Percentiles rank a stretch among this genome's conserved stretches.
Conservation (phyloP, 441 rosid genomes). For the Geranium incanum region DNA sequence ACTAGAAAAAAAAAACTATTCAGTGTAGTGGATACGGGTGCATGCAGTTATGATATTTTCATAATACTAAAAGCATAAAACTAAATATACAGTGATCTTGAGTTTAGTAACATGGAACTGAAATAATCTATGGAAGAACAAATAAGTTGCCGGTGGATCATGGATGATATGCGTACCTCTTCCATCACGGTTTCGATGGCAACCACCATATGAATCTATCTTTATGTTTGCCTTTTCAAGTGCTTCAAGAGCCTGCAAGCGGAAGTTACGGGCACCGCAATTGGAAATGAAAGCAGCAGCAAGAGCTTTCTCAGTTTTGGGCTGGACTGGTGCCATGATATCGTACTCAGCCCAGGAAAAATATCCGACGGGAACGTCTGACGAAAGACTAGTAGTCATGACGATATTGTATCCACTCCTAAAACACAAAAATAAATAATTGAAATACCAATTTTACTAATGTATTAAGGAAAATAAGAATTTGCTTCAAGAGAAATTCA, state of each 20-base stretch:
- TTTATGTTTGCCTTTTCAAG: constrained; percentile 46
- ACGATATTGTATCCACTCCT: constrained; percentile 64
- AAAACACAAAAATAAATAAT: constrained; percentile 18
- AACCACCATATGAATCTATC: constrained; percentile 80
- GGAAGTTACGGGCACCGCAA: constrained; percentile 71
- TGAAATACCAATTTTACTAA: constrained; percentile 11
- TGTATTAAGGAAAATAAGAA: not conserved
- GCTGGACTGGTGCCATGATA: constrained; percentile 72
- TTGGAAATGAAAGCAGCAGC: constrained; percentile 33
- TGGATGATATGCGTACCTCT: constrained; percentile 34
- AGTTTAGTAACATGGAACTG: too few relatives aligned
- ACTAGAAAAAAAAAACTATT: too few relatives aligned
- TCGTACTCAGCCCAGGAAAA: too few relatives aligned
- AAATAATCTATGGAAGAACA: too few relatives aligned
- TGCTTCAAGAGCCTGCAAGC: constrained; percentile 66
- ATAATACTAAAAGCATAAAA: too few relatives aligned
- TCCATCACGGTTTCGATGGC: constrained; percentile 65
- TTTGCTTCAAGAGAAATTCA: too few relatives aligned
- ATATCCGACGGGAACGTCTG: too few relatives aligned
- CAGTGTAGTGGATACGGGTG: too few relatives aligned
- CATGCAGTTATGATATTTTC: too few relatives aligned
- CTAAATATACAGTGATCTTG: too few relatives aligned
- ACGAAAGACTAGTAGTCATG: constrained; percentile 35
- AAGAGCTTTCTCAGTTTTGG: constrained; percentile 61
- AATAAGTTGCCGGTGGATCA: too few relatives aligned